Percentiles rank a stretch among this genome's conserved stretches.
These are phyloP conservation scores for Hansenula lynferdii DNA, from an alignment of 1,139 yeast species.

Conservation along the genomic window DNA sequence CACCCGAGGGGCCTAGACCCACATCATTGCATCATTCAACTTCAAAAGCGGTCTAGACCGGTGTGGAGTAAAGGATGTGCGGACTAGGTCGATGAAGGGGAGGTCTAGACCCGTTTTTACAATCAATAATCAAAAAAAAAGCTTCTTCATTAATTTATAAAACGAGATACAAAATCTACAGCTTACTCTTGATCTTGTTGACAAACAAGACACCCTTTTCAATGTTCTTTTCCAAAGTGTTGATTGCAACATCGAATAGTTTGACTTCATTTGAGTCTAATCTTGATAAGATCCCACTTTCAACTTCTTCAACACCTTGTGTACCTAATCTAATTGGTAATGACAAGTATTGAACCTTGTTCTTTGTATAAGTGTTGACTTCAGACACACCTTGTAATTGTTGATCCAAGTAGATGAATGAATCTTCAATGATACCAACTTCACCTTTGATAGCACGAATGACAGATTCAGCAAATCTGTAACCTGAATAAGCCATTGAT, in stretches of 20 bases:
- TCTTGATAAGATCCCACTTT: conserved; percentile 38
- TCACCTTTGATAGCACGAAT: conserved; percentile 38
- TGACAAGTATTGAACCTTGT: conserved; percentile 26
- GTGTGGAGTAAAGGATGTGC: too few relatives aligned
- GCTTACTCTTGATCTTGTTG: conserved; percentile 25
- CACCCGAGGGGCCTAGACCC: too few relatives aligned
- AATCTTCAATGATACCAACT: conserved; percentile 22
- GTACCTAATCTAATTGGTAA: conserved; percentile 50
- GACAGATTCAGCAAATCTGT: conserved; percentile 54
- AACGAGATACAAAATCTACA: too few relatives aligned
- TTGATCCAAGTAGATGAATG: conserved; percentile 53
- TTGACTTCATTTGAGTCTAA: conserved; percentile 39
- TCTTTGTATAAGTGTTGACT: conserved; percentile 31
- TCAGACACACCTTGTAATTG: conserved; percentile 47
- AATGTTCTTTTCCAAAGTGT: conserved; percentile 51
- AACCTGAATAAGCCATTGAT: conserved; percentile 77
- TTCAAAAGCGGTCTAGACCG: too few relatives aligned
- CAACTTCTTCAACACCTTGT: conserved; percentile 45
- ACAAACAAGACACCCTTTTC: conserved; percentile 60
- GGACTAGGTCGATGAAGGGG: too few relatives aligned
- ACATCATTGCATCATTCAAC: too few relatives aligned
- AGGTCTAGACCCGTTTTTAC: too few relatives aligned
- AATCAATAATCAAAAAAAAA: too few relatives aligned
- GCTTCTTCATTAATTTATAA: too few relatives aligned
- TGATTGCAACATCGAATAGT: conserved; percentile 46